Base-by-base conservation (phyloP, 306 rosid genomes). In the Boehmeria nivea region DNA sequence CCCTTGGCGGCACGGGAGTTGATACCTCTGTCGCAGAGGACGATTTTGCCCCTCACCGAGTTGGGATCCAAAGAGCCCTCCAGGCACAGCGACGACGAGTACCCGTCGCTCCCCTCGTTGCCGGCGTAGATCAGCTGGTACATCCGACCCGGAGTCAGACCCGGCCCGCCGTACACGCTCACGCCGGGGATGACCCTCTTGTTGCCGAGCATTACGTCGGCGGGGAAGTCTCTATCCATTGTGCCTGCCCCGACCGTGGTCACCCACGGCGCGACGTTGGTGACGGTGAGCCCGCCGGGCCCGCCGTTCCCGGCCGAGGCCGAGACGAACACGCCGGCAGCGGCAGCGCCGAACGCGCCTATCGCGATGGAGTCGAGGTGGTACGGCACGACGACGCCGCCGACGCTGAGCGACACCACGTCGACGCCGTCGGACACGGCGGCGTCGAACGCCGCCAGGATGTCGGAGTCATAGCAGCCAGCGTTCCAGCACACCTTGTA, bases 161-260 rank as follows among this genome's bases (percentile, higher is more conserved):
- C 86, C 45, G 97, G 97, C 3, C 95, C 97, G 8, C 82, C 84
- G 4, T 89, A 85, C 12, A 89, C 59, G 60, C 97, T 74, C 26
- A 71, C 73, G 0, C 97, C 97, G 0, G 70, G 73, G 8, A 89
- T 60, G 14, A 37, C 44, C 57, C 62, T 78, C 3, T 87, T 85
- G 14, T 89, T 81, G 7, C 95, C 97, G 33, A 89, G 95, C 82
- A 65, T 81, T 14, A 89, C 97, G 54, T 81, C 57, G 4, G 97
- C 95, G 0, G 97, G 97, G 3, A 88, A 88, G 69, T 88, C 93
- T 23, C 97, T 60, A 11, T 88, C 97, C 11, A 88, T 83, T 0
- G 97, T 85, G n/a, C 97, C 97, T 1, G 97, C 97, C 27, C 97
- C 97, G 0, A 88, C 97, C 0, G 95, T 82, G 8, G 95, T 83